A percentile compares a stretch with the other conserved stretches of the same genome.
Conservation (phyloP, 306 rosid species). For the Cicer arietinum region DNA sequence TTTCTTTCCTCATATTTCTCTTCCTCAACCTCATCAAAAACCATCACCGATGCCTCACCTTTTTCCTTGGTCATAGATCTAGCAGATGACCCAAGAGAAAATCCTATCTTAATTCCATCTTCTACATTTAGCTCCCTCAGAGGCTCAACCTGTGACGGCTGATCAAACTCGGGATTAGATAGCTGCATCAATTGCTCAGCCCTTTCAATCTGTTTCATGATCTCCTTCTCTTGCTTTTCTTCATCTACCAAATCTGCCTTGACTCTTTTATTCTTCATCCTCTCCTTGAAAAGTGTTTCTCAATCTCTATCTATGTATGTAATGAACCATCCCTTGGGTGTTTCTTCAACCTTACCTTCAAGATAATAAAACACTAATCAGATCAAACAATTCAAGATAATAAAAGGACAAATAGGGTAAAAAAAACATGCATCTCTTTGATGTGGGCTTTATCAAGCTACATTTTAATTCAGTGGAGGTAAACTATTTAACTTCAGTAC, state of each 20-base stretch:
- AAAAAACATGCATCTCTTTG: too few species aligned
- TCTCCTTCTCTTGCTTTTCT: constrained; percentile 87
- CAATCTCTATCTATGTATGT: too few species aligned
- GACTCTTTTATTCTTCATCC: too few species aligned
- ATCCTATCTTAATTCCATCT: constrained; percentile 70
- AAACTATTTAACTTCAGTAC: too few species aligned
- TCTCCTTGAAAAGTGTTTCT: too few species aligned
- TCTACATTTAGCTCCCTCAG: constrained; percentile 61
- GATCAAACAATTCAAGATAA: too few species aligned
- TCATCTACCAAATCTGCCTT: constrained; percentile 67
- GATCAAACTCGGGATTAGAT: constrained; percentile 45
- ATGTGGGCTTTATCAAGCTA: too few species aligned
- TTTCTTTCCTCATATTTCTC: constrained; percentile 48
- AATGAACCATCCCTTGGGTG: too few species aligned
- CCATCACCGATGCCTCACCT: constrained; percentile 49
- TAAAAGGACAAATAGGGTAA: too few species aligned
- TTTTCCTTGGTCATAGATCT: constrained; percentile 54
- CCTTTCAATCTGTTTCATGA: constrained; percentile 75
- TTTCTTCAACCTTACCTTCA: too few species aligned
- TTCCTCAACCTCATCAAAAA: constrained; percentile 69
- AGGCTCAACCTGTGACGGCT: constrained; percentile 45
- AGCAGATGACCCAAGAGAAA: constrained; percentile 61
- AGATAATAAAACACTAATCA: too few species aligned
- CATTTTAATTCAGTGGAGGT: too few species aligned
- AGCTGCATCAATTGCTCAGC: constrained; percentile 57